Evolutionary conservation across 2,329 filamentous ascomycete genomes (phyloP), one percentile per base, ranked within the genome.

Genomic region (Knoxdaviesia proteae): DNA sequence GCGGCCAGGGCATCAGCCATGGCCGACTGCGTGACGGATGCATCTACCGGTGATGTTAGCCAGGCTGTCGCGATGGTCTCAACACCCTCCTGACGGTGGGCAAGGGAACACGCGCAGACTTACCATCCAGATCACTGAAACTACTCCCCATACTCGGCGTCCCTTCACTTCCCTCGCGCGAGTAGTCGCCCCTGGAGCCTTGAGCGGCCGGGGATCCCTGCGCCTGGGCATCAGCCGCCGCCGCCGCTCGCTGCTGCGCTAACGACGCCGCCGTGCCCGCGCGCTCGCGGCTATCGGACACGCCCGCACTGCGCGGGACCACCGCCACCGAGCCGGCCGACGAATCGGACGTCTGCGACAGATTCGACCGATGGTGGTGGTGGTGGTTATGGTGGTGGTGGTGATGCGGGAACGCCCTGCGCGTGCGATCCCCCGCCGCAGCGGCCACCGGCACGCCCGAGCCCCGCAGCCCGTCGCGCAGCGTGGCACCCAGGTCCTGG

Each of bases 61-160:
- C 11, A 41, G 39, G 20, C 20, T 20, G 20, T 3, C 20, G 3
- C 20, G 20, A 20, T 20, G 3, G 20, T 20, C 20, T 20, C 20
- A 3, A 3, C 20, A 20, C 3, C 3, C 20, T 20, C 20, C 3
- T 20, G 20, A 20, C 20, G 20, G 20, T 20, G 3, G 20, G 20
- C 20, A 20, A 20, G 20, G 20, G 20, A 3, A 3, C 20, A 20
- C 20, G 20, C 20, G 20, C 20, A 20, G 45, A 50, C 56, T 46
- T 62, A 73, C 80, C 81, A 55, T 88, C 83, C 38, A 92, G 67
- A 60, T 90, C 84, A 58, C 81, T 88, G 52, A 84, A 90, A 51
- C 81, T 87, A 56, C 82, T 88, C 1, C 82, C 80, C 75, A 86
- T 84, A 51, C 80, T 84, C 1, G 78, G 80, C 9, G 77, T 79